A percentile compares a stretch with the other conserved stretches of the same genome.
Evolutionary conservation across 2,329 filamentous ascomycete species (phyloP).

Genomic region (Neoscytalidium dimidiatum): DNA sequence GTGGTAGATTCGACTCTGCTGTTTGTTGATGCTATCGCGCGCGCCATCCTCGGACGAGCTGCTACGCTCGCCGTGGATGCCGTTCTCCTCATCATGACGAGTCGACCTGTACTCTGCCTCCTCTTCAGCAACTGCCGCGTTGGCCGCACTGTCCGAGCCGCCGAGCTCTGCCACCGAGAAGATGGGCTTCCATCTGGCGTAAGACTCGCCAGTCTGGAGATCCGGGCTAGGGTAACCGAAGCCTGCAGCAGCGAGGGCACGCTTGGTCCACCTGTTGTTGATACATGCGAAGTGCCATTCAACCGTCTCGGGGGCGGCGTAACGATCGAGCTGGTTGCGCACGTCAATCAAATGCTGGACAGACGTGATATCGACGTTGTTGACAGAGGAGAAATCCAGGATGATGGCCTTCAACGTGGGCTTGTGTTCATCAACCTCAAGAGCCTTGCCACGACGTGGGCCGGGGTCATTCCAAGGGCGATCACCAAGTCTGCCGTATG

Average conservation of each 20-base stretch:
- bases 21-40: constrained; percentile 31
- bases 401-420: constrained; percentile 86
- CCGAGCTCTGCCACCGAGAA: constrained; percentile 90
- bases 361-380: constrained; percentile 91
- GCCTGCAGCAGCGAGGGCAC: constrained; percentile 80
- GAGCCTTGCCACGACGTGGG: constrained; percentile 59
- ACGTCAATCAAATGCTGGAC: constrained; percentile 92
- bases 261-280: constrained; percentile 93
- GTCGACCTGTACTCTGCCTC: constrained; percentile 25
- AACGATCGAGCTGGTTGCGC: constrained; percentile 87
- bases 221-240: constrained; percentile 76
- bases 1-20: constrained; percentile 29
- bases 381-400: constrained; percentile 89
- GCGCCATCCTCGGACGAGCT: constrained; percentile 11
- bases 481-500: constrained; percentile 55
- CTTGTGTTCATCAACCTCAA: constrained; percentile 51
- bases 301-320: constrained; percentile 76
- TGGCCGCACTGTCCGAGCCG: constrained; percentile 68
- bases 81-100: constrained; percentile 19
- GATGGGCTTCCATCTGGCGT: constrained; percentile 85
- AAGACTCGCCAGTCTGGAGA: constrained; percentile 51
- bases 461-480: constrained; percentile 95
- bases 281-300: constrained; percentile 97
- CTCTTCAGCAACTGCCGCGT: constrained; percentile 60
- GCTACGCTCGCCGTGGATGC: not conserved